Evolutionary conservation across 805 yeast species (phyloP).

Genomic region (Vanderwaltozyma yarrowii): DNA sequence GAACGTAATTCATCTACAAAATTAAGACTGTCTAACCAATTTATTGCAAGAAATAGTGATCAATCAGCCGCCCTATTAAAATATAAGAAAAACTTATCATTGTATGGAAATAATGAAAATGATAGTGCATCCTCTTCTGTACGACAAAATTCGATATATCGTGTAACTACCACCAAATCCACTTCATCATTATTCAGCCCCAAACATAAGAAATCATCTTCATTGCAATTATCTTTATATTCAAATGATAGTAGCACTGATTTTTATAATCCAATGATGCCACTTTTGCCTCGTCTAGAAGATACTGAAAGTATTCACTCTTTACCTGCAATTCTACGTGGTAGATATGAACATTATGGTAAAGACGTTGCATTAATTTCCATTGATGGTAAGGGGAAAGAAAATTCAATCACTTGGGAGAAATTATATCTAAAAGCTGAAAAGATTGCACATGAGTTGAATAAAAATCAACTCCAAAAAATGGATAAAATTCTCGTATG

Average conservation of each 20-base stretch:
- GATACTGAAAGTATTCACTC: conserved; percentile 52
- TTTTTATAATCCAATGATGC: conserved; percentile 26
- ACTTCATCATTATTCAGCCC: conserved; percentile 13
- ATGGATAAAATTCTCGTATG: conserved; percentile 79
- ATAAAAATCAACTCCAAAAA: conserved; percentile 51
- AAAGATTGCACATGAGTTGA: conserved; percentile 55
- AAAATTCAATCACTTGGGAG: conserved; percentile 79
- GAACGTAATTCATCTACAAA: conserved; percentile 1
- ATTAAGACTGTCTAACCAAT: not conserved
- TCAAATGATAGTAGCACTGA: conserved; percentile 15
- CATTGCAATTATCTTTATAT: conserved; percentile 25
- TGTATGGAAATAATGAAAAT: not conserved
- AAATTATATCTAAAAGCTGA: conserved; percentile 74
- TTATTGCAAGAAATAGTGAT: not conserved
- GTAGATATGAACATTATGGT: conserved; percentile 55
- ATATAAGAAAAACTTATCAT: too few relatives aligned
- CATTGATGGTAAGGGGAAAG: conserved; percentile 75
- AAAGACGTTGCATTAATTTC: conserved; percentile 63
- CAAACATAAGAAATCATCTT: conserved; percentile 10
- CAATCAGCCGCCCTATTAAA: too few relatives aligned
- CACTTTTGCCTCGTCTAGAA: conserved; percentile 37
- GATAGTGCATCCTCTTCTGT: not conserved
- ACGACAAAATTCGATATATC: conserved; percentile 11
- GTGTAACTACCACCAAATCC: conserved; percentile 26
- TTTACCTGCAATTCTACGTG: conserved; percentile 61